Evolutionary conservation across 129 eudicot species (phyloP), one percentile per base, ranked within the genome.

Genomic region (Mikania micrantha): DNA sequence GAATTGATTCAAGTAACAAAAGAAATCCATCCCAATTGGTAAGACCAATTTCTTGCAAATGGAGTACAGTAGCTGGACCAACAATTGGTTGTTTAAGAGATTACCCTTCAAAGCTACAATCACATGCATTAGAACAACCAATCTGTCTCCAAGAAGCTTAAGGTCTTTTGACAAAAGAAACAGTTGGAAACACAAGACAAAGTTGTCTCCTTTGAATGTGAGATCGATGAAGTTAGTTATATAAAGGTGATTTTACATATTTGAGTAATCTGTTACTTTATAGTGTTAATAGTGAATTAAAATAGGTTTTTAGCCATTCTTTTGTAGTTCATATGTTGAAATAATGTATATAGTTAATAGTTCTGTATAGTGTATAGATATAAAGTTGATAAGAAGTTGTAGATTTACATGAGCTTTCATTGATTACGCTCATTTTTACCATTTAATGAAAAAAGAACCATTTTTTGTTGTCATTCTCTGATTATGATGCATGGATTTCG

Each of bases 21-120:
- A 74, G 54, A 61, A 83, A 74, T 22, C 87, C 96, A 0, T 92
- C 29, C 69, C 89, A 86, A 38, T 60, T 92, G 60, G 95, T 90
- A 36, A 82, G 85, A 53, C 91, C 88, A 62, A 70, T 92, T 20
- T 85, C 95, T 2, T 80, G 87, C 76, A 86, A 77, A 76, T 94
- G 99, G 99, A 86, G 95, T 67, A 88, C 99, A 0, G 99, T 96
- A 61, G 99, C 90, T 11, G 99, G 97, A 47, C 99, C 99, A 5
- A 67, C 96, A 27, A 94, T 94, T 12, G 95, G 99, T 16, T 94
- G 96, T 60, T 53, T 94, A 58, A 75, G 96, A 60, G 99, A 89
- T 42, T 94, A 94, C 63, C 99, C 97, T 4, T 52, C 90, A 4
- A 82, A 81, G 77, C 85, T 94, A 69, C 96, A 87, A 60, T 85